These are phyloP conservation scores for Suillus tomentosus DNA, from an alignment of 768 basidiomycete genomes.

Conservation along the genomic window DNA sequence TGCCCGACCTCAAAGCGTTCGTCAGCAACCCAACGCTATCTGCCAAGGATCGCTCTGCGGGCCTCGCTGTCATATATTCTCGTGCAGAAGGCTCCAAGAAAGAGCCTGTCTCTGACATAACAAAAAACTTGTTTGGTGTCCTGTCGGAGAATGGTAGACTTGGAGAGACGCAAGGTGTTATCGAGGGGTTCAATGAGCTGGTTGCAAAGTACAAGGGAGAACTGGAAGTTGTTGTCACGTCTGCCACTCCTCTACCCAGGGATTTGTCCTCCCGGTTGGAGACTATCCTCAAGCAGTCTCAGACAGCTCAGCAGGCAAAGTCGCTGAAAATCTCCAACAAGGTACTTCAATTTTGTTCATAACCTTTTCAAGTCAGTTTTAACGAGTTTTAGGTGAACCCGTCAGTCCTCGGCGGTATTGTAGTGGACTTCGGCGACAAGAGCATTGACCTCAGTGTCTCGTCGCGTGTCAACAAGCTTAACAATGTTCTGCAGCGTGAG, in stretches of 20 bases:
- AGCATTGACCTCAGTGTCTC: slow-evolving; percentile 95
- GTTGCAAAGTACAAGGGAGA: slow-evolving; percentile 91
- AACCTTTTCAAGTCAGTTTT: neutral
- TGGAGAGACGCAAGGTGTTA: slow-evolving; percentile 79
- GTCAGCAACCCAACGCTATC: slow-evolving; percentile 92
- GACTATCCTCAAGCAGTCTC: slow-evolving; percentile 80
- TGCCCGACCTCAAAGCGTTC: slow-evolving; percentile 68
- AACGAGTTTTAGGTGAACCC: slow-evolving; percentile 74
- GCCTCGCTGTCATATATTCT: slow-evolving; percentile 67
- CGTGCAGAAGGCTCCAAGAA: slow-evolving; percentile 72
- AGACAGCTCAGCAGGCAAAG: slow-evolving; percentile 86
- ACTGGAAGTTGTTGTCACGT: slow-evolving; percentile 89
- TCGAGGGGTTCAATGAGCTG: slow-evolving; percentile 89
- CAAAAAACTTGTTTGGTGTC: slow-evolving; percentile 88
- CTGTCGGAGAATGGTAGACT: slow-evolving; percentile 67
- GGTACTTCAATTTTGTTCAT: slow-evolving; percentile 44
- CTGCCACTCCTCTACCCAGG: slow-evolving; percentile 77
- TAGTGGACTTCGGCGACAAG: slow-evolving; percentile 98
- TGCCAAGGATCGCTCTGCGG: slow-evolving; percentile 66
- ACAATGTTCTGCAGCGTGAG: slow-evolving; percentile 60
- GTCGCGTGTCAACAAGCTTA: slow-evolving; percentile 93
- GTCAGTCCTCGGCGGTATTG: slow-evolving; percentile 84
- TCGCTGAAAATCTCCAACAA: slow-evolving; percentile 89
- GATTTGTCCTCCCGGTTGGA: slow-evolving; percentile 80
- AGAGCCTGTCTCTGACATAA: slow-evolving; percentile 79